Conservation (phyloP, 306 rosid species). For the Urtica urens region DNA sequence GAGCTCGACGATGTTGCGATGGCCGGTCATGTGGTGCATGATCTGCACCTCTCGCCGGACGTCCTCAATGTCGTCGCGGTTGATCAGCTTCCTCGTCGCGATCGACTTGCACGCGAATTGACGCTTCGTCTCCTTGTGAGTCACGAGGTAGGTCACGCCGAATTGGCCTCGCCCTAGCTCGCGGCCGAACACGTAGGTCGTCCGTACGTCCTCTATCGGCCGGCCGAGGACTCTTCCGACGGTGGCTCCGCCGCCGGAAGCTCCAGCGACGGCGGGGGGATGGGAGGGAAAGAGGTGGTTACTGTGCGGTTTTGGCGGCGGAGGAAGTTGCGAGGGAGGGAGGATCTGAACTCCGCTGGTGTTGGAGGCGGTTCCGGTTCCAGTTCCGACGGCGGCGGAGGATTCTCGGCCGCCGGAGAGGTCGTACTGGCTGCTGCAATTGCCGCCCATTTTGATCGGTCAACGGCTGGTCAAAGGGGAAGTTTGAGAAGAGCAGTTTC, state of each 20-base stretch:
- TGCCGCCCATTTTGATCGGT: constrained; percentile 54
- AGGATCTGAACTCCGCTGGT: constrained; percentile 30
- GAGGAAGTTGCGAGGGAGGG: constrained; percentile 41
- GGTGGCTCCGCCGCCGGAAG: constrained; percentile 1
- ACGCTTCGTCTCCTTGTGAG: constrained; percentile 51
- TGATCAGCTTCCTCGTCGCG: constrained; percentile 64
- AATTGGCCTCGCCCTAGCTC: constrained; percentile 96
- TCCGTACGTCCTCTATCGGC: constrained; percentile 69
- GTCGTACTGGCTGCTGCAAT: constrained; percentile 22
- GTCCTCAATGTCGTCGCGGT: constrained; percentile 72
- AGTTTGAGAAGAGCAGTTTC: background rate
- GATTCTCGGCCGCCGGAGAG: constrained; percentile 11
- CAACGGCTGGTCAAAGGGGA: constrained; percentile 10
- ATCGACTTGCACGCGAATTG: constrained; percentile 90
- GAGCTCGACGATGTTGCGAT: constrained; percentile 82
- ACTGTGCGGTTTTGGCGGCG: constrained; percentile 16
- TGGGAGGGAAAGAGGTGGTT: background rate
- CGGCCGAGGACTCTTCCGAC: constrained; percentile 73
- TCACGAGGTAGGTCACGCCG: constrained; percentile 77
- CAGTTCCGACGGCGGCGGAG: background rate
- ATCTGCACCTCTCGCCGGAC: constrained; percentile 88
- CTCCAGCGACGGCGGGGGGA: background rate
- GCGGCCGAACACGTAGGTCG: constrained; percentile 66
- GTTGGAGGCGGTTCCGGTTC: constrained; percentile 9
- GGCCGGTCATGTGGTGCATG: constrained; percentile 98